phyloP scores from a whole-genome alignment of 176 grass and related monocot genomes.

The Bolboschoenus planiculmis region DNA sequence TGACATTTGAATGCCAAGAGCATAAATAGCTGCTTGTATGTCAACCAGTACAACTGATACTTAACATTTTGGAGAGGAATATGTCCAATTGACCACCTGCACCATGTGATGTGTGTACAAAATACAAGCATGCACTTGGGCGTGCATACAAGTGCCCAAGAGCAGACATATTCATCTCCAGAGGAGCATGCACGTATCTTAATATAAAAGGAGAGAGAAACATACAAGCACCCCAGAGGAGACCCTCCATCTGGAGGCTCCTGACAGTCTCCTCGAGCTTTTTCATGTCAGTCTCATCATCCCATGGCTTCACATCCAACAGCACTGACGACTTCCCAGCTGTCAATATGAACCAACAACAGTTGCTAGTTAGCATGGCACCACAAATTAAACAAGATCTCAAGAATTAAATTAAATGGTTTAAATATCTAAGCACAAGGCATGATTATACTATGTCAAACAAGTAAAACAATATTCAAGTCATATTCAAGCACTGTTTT shows the following conservation, averaged over 20 bases:
- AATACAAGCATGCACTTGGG: no score
- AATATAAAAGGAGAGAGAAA: neutral
- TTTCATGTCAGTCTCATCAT: conserved; percentile 89
- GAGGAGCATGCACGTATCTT: neutral
- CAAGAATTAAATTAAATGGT: neutral
- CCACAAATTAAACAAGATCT: neutral
- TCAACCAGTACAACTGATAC: neutral
- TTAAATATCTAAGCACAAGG: neutral
- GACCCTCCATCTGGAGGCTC: conserved; percentile 70
- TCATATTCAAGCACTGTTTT: neutral
- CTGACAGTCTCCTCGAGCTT: conserved; percentile 91
- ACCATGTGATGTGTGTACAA: neutral
- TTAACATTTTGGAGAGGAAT: neutral
- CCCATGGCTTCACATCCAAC: conserved; percentile 91
- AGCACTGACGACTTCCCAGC: conserved; percentile 85
- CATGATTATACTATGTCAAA: neutral
- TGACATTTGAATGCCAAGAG: neutral
- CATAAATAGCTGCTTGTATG: neutral
- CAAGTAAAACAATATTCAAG: neutral
- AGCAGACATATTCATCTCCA: neutral
- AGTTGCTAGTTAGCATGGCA: neutral
- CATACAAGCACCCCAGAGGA: conserved; percentile 96
- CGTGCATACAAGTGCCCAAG: no score
- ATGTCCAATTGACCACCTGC: neutral
- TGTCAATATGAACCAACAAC: neutral